Conservation (phyloP, 805 yeast genomes). For the Saturnispora mendoncae region DNA sequence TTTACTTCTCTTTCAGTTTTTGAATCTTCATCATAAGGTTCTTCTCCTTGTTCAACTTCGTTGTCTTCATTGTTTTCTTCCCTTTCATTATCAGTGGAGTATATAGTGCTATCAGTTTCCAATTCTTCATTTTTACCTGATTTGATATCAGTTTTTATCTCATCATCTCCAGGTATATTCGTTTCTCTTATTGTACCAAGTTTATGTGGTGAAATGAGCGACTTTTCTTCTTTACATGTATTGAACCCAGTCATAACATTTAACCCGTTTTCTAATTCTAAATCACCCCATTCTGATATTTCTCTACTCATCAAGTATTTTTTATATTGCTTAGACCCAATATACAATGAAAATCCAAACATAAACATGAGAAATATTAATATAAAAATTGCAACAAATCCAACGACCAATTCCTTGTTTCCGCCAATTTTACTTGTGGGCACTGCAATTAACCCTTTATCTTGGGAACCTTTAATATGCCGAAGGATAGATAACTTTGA, state of each 20-base stretch:
- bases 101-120: background rate
- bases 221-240: too few relatives aligned
- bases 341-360: slow-evolving; percentile 1
- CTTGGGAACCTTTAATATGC: background rate
- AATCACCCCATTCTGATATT: background rate
- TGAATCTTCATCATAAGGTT: background rate
- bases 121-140: background rate
- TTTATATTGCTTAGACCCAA: slow-evolving; percentile 4
- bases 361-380: background rate
- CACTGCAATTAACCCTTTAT: background rate
- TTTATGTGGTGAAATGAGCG: background rate
- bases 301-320: background rate
- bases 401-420: slow-evolving; percentile 1
- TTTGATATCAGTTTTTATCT: background rate
- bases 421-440: background rate
- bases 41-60: background rate
- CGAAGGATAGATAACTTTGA: background rate
- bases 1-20: too few relatives aligned
- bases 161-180: background rate
- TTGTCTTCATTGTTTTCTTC: background rate
- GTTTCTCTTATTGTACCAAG: too few relatives aligned
- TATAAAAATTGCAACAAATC: background rate
- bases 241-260: background rate
- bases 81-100: too few relatives aligned
- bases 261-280: background rate